Evolutionary conservation across 768 basidiomycete species (phyloP).

Genomic region (Mycena latifolia): DNA sequence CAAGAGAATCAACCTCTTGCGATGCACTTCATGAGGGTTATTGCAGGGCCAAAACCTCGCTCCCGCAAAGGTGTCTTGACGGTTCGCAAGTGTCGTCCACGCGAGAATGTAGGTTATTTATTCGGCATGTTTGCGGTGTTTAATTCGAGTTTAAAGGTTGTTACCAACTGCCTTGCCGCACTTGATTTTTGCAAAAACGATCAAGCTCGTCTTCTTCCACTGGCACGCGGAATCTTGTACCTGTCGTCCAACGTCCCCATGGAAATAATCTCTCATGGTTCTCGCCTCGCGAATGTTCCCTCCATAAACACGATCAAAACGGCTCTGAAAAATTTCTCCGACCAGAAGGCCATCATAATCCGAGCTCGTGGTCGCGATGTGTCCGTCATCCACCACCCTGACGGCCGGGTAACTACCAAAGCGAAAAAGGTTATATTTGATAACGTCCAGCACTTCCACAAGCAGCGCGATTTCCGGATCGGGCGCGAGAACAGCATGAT

Average conservation of each 20-base stretch:
- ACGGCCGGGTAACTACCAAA: conserved; percentile 16
- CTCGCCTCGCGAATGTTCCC: conserved; percentile 29
- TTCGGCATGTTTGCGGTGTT: no score
- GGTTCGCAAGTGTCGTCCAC: no score
- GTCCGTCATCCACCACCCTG: not conserved
- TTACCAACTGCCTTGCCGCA: conserved; percentile 1
- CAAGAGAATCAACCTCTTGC: no score
- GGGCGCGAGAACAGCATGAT: conserved; percentile 44
- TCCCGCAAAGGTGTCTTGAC: no score
- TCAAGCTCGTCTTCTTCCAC: not conserved
- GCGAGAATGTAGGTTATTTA: no score
- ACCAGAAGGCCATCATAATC: conserved; percentile 36
- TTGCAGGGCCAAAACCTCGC: no score
- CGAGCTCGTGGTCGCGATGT: conserved; percentile 31
- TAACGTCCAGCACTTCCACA: conserved; percentile 46
- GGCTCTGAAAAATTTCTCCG: conserved; percentile 35
- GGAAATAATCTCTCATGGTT: conserved; percentile 23
- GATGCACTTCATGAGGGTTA: no score
- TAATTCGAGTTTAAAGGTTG: no score
- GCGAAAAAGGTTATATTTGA: conserved; percentile 37
- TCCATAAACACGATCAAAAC: conserved; percentile 40
- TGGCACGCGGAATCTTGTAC: conserved; percentile 1
- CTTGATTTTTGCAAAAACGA: no score
- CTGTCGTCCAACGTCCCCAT: conserved; percentile 8
- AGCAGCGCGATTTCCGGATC: conserved; percentile 43